phyloP scores from a whole-genome alignment of 148 eudicot species.

The Agrostemma githago region DNA sequence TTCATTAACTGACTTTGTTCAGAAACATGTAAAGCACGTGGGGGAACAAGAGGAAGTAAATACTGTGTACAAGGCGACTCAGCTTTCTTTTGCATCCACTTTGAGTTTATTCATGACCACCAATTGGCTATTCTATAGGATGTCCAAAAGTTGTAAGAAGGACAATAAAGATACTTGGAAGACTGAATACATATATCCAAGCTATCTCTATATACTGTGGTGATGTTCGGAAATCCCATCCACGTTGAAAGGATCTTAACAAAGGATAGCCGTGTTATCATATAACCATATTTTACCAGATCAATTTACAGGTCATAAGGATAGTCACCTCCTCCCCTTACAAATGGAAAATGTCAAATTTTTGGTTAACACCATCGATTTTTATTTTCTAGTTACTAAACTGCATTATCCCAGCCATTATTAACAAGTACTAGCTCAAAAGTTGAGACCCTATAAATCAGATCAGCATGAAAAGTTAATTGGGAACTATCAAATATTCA shows the following conservation, averaged over 20 bases:
- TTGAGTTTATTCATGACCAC: neutral
- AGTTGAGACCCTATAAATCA: neutral
- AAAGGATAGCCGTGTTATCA: neutral
- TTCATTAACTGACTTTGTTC: too few relatives aligned
- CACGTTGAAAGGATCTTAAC: neutral
- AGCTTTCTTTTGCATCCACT: neutral
- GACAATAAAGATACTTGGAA: too few relatives aligned
- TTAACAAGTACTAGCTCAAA: too few relatives aligned
- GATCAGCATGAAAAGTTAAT: neutral
- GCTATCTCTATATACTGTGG: neutral
- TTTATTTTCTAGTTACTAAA: too few relatives aligned
- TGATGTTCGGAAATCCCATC: neutral
- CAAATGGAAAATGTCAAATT: too few relatives aligned
- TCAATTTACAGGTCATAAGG: neutral
- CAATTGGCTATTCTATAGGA: neutral
- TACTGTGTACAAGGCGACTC: neutral
- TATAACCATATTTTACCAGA: neutral
- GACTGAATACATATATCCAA: neutral
- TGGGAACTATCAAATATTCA: neutral
- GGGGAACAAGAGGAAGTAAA: too few relatives aligned
- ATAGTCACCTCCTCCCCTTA: neutral
- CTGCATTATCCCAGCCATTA: too few relatives aligned
- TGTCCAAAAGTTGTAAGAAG: neutral
- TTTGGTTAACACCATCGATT: too few relatives aligned
- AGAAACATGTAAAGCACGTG: too few relatives aligned